Conservation (phyloP, 352 stramenopile species). For the Blastocystis sp. region DNA sequence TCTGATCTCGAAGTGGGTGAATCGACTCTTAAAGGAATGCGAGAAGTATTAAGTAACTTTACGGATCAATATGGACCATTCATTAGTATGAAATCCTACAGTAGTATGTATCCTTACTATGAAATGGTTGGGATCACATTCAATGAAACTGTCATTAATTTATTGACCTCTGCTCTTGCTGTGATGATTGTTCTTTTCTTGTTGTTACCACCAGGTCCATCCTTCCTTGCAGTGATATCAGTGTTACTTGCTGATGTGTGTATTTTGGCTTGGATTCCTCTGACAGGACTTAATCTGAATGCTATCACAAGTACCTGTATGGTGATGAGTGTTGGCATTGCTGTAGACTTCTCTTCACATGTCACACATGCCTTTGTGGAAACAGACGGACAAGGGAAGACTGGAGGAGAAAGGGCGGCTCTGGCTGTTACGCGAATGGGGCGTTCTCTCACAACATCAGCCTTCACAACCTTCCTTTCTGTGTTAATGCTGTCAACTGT, state of each 20-base stretch:
- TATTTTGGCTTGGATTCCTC: slow-evolving; percentile 55
- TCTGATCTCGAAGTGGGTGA: slow-evolving; percentile 32
- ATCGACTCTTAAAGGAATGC: background rate
- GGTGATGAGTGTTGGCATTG: slow-evolving; percentile 65
- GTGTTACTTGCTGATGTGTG: slow-evolving; percentile 47
- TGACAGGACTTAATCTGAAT: slow-evolving; percentile 48
- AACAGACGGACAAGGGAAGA: background rate
- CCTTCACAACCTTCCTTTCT: slow-evolving; percentile 46
- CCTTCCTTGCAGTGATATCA: slow-evolving; percentile 11
- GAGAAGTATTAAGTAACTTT: slow-evolving; percentile 17
- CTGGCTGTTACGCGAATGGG: slow-evolving; percentile 32
- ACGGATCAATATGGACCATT: slow-evolving; percentile 39
- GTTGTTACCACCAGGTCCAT: slow-evolving; percentile 14
- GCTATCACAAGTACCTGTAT: slow-evolving; percentile 59
- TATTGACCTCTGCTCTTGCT: slow-evolving; percentile 33
- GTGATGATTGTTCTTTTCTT: slow-evolving; percentile 49
- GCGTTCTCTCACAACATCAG: slow-evolving; percentile 49
- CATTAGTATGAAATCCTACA: slow-evolving; percentile 18
- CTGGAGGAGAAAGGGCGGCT: background rate
- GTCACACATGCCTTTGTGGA: slow-evolving; percentile 68
- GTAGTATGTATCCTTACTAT: slow-evolving; percentile 57
- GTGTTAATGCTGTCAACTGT: slow-evolving; percentile 46
- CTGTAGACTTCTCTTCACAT: slow-evolving; percentile 67
- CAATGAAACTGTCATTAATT: slow-evolving; percentile 53
- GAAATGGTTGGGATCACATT: slow-evolving; percentile 66